phyloP scores from a whole-genome alignment of 2,329 filamentous ascomycete genomes.

The Colletotrichum liriopes region DNA sequence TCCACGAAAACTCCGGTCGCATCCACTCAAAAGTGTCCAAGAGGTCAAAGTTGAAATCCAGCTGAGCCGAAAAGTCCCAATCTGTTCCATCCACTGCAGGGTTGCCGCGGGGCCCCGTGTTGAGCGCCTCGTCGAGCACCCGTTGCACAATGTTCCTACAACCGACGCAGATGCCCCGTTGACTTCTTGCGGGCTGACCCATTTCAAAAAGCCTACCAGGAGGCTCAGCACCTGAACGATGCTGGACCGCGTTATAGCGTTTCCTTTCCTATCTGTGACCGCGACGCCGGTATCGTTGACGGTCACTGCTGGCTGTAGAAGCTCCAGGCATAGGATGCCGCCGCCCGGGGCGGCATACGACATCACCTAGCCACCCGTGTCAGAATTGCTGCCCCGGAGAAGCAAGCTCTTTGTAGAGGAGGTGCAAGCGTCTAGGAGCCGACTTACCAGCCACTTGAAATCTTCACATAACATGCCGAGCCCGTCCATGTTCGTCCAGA shows the following conservation, averaged over 20 bases:
- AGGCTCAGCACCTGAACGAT: slow-evolving; percentile 69
- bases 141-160: slow-evolving; percentile 65
- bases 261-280: slow-evolving; percentile 47
- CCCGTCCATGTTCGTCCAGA: slow-evolving; percentile 66
- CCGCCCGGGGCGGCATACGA: slow-evolving; percentile 65
- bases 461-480: slow-evolving; percentile 58
- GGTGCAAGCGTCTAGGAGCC: no score
- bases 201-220: slow-evolving; percentile 66
- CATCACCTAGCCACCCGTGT: slow-evolving; percentile 58
- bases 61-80: slow-evolving; percentile 52
- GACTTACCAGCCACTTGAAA: slow-evolving; percentile 65
- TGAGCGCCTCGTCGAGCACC: slow-evolving; percentile 66
- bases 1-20: slow-evolving; percentile 45
- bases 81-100: slow-evolving; percentile 46
- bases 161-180: slow-evolving; percentile 63
- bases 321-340: slow-evolving; percentile 66
- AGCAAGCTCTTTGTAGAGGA: background rate
- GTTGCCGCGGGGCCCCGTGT: slow-evolving; percentile 48
- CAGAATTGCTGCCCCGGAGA: slow-evolving; percentile 1
- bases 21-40: slow-evolving; percentile 67
- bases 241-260: slow-evolving; percentile 59
- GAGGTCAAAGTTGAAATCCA: slow-evolving; percentile 63
- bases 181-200: slow-evolving; percentile 63
- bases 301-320: slow-evolving; percentile 54
- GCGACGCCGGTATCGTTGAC: slow-evolving; percentile 44